Percentiles rank a stretch among this genome's conserved stretches.
These are phyloP conservation scores for Verticillium alfalfae DNA, from an alignment of 2,329 filamentous ascomycete genomes.

Conservation along the genomic window DNA sequence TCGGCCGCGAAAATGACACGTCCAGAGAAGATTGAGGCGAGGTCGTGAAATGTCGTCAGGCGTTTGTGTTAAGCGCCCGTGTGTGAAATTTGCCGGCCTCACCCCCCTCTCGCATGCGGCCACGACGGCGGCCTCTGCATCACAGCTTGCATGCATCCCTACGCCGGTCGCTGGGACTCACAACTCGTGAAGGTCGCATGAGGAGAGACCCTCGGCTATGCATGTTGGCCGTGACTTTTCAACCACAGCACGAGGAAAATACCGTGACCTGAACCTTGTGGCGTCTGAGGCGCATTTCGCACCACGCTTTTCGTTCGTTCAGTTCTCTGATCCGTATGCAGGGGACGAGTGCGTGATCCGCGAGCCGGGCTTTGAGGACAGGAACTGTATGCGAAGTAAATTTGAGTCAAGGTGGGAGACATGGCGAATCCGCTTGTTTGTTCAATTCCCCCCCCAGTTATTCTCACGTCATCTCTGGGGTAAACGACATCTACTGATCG, in stretches of 20 bases:
- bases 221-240: conserved; percentile 15
- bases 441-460: background rate
- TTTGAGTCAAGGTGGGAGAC: background rate
- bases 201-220: conserved; percentile 31
- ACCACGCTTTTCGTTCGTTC: background rate
- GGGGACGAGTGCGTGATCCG: background rate
- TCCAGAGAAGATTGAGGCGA: background rate
- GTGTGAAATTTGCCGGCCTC: background rate
- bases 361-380: background rate
- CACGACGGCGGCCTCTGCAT: conserved; percentile 4
- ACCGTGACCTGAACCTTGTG: conserved; percentile 5
- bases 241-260: background rate
- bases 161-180: conserved; percentile 8
- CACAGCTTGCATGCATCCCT: conserved; percentile 10
- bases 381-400: background rate
- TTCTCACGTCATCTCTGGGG: background rate
- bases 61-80: background rate
- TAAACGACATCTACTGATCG: background rate
- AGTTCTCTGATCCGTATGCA: background rate
- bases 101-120: conserved; percentile 2
- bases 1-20: background rate
- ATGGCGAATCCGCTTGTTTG: background rate
- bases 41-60: background rate
- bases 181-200: conserved; percentile 17
- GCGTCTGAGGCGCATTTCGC: conserved; percentile 8